These are phyloP conservation scores for Gymnopus androsaceus DNA, from an alignment of 1,284 basidiomycete species.

Conservation along the genomic window DNA sequence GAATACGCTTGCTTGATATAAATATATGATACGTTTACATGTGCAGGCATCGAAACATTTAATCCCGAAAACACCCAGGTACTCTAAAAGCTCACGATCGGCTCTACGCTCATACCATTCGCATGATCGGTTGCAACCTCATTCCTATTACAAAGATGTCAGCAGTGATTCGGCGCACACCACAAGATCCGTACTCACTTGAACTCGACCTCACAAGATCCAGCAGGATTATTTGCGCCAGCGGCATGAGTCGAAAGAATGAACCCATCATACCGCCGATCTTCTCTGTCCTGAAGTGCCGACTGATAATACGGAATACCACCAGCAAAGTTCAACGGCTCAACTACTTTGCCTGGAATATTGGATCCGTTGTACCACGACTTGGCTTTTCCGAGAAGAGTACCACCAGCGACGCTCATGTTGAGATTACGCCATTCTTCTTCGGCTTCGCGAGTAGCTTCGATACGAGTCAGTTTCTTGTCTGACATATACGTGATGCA, in stretches of 20 bases:
- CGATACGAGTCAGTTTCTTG: conserved; percentile 21
- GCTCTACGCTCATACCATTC: neutral
- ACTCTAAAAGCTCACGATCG: neutral
- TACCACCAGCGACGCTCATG: neutral
- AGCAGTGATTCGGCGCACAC: neutral
- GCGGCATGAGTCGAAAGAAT: neutral
- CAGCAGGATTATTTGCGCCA: neutral
- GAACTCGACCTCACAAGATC: neutral
- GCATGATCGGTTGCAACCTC: neutral
- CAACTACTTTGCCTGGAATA: conserved; percentile 10
- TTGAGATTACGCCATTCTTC: conserved; percentile 19
- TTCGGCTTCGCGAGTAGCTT: conserved; percentile 23
- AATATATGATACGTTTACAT: no score
- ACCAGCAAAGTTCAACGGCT: conserved; percentile 10
- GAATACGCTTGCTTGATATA: no score
- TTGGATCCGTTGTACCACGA: conserved; percentile 13
- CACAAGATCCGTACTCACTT: neutral
- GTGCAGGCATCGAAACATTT: no score
- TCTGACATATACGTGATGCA: conserved; percentile 22
- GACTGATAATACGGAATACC: neutral
- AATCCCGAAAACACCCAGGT: no score
- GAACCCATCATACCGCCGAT: conserved; percentile 12
- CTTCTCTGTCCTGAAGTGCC: neutral
- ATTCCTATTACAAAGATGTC: neutral
- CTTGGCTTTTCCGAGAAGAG: neutral